Percentiles rank a stretch among this genome's conserved stretches.
phyloP scores from a whole-genome alignment of 495 filamentous ascomycete genomes.

The Evernia prunastri region DNA sequence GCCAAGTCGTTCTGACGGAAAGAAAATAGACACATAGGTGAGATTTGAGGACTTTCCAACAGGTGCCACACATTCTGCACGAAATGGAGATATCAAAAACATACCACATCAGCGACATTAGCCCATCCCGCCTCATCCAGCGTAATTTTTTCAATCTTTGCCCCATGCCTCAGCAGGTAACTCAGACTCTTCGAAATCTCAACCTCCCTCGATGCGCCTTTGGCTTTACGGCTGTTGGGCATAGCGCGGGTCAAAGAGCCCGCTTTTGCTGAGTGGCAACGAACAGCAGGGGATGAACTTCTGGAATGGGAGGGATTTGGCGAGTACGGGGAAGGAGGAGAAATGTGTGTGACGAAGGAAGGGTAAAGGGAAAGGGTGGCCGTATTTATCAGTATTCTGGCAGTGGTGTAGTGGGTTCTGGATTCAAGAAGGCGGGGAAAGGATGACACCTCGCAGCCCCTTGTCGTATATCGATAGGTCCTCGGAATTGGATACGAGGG shows the following conservation, averaged over 20 bases:
- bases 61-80: background rate
- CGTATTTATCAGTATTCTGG: too few relatives aligned
- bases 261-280: background rate
- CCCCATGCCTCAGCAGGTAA: conserved; percentile 75
- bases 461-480: background rate
- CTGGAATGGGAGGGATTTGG: background rate
- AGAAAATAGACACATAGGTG: background rate
- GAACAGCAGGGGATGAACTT: background rate
- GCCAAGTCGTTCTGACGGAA: background rate
- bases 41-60: background rate
- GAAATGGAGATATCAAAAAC: conserved; percentile 25
- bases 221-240: background rate
- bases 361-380: background rate
- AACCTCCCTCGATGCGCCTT: conserved; percentile 42
- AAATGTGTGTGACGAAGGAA: background rate
- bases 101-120: conserved; percentile 68
- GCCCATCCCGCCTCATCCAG: conserved; percentile 77
- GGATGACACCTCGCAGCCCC: background rate
- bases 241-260: background rate
- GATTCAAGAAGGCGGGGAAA: background rate
- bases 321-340: background rate
- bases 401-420: background rate
- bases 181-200: conserved; percentile 75
- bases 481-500: background rate
- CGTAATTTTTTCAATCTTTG: conserved; percentile 66